Evolutionary conservation across 768 basidiomycete species (phyloP).

Genomic region (Boletellus sp.): DNA sequence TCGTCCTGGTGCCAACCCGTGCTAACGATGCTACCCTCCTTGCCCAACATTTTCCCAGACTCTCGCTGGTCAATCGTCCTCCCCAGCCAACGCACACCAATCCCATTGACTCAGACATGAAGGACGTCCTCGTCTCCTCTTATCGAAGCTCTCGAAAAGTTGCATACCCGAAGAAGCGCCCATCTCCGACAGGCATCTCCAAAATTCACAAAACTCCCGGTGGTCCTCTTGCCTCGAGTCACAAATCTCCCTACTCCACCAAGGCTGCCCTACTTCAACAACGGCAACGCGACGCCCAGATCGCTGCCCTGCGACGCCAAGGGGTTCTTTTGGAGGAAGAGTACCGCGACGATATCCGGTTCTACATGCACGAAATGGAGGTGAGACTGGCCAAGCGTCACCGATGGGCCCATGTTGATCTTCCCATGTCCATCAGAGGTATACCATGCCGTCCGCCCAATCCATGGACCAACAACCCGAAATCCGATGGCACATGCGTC

Average conservation of each 20-base stretch:
- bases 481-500: slow-evolving; percentile 99
- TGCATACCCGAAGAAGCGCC: slow-evolving; percentile 81
- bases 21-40: slow-evolving; percentile 21
- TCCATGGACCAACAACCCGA: slow-evolving; percentile 99
- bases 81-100: slow-evolving; percentile 38
- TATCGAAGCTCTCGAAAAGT: slow-evolving; percentile 59
- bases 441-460: slow-evolving; percentile 85
- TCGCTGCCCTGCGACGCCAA: slow-evolving; percentile 64
- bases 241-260: slow-evolving; percentile 63
- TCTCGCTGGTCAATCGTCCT: slow-evolving; percentile 42
- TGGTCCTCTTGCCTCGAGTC: slow-evolving; percentile 43
- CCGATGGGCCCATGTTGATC: slow-evolving; percentile 7
- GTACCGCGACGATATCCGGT: slow-evolving; percentile 88
- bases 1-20: slow-evolving; percentile 7
- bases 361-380: slow-evolving; percentile 99
- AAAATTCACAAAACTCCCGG: slow-evolving; percentile 60
- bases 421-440: slow-evolving; percentile 45
- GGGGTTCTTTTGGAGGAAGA: slow-evolving; percentile 88
- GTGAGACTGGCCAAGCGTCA: slow-evolving; percentile 45
- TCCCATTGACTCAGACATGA: slow-evolving; percentile 52
- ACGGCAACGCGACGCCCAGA: slow-evolving; percentile 66
- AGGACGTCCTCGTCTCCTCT: slow-evolving; percentile 62
- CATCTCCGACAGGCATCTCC: slow-evolving; percentile 74
- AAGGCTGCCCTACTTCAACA: slow-evolving; percentile 60
- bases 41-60: slow-evolving; percentile 32